A percentile compares a stretch with the other conserved stretches of the same genome.
Conservation (phyloP, 2,329 filamentous ascomycete species). For the Thielaviopsis cerberus region DNA sequence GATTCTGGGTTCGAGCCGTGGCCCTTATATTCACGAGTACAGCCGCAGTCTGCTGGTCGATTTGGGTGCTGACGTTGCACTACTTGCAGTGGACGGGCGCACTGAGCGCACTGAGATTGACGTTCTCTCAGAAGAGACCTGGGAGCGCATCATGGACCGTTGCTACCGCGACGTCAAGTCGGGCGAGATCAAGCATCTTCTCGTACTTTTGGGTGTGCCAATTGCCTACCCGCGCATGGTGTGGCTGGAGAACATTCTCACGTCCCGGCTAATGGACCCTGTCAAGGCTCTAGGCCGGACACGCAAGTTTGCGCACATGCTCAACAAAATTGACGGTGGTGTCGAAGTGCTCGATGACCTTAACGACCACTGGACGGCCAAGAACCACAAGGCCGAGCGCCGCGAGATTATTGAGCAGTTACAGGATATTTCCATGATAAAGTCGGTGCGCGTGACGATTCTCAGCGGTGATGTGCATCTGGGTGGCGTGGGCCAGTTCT, state of each 20-base stretch:
- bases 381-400: constrained; percentile 80
- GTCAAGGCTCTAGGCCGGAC: constrained; percentile 73
- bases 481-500: constrained; percentile 84
- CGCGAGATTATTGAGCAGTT: constrained; percentile 75
- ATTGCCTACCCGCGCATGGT: constrained; percentile 61
- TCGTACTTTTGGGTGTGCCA: constrained; percentile 71
- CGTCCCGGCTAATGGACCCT: constrained; percentile 69
- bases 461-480: constrained; percentile 88
- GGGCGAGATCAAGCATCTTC: constrained; percentile 72
- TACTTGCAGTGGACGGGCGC: constrained; percentile 76
- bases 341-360: constrained; percentile 82
- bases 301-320: constrained; percentile 58
- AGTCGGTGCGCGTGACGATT: constrained; percentile 79
- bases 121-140: constrained; percentile 62
- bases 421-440: constrained; percentile 82
- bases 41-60: constrained; percentile 76
- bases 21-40: constrained; percentile 75
- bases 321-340: constrained; percentile 81
- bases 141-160: constrained; percentile 71
- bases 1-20: constrained; percentile 60
- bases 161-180: constrained; percentile 65
- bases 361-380: constrained; percentile 95
- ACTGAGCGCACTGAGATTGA: constrained; percentile 77
- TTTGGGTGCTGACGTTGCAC: constrained; percentile 58
- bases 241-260: constrained; percentile 52